A percentile compares a stretch with the other conserved stretches of the same genome.
Conservation (phyloP, 2,329 filamentous ascomycete genomes). For the Ramularia endophylla region DNA sequence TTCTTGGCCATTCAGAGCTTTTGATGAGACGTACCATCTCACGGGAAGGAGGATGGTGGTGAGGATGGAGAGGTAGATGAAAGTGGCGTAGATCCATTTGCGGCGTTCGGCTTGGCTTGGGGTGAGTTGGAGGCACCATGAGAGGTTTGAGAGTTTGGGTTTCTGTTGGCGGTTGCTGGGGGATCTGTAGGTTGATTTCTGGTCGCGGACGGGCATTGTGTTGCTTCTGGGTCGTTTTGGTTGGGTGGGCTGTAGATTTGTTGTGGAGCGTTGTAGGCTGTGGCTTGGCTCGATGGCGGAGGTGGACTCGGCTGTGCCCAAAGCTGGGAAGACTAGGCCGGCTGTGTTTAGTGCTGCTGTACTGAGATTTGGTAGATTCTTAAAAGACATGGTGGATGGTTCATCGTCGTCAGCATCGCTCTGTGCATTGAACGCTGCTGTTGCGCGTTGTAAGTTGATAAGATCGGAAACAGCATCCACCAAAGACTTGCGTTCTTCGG, state of each 20-base stretch:
- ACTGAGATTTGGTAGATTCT: constrained; percentile 12
- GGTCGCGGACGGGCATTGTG: constrained; percentile 18
- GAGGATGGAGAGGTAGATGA: constrained; percentile 65
- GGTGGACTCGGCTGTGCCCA: constrained; percentile 13
- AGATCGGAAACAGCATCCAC: constrained; percentile 36
- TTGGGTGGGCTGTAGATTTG: constrained; percentile 2
- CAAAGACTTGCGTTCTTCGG: constrained; percentile 39
- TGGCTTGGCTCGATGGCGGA: constrained; percentile 20
- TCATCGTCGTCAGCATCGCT: constrained; percentile 46
- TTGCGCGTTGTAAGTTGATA: constrained; percentile 28
- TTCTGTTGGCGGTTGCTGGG: not conserved
- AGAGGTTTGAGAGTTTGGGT: constrained; percentile 50
- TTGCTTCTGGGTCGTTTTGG: constrained; percentile 16
- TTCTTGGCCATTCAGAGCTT: constrained; percentile 66
- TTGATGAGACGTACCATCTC: constrained; percentile 59
- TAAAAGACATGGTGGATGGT: constrained; percentile 13
- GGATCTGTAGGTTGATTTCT: not conserved
- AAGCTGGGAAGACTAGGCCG: constrained; percentile 12
- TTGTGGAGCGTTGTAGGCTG: not conserved
- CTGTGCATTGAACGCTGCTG: constrained; percentile 28
- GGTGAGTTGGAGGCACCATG: constrained; percentile 75
- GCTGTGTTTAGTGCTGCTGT: constrained; percentile 18
- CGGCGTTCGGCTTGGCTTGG: constrained; percentile 66
- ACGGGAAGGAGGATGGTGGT: constrained; percentile 64
- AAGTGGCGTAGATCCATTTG: constrained; percentile 78